Base-by-base conservation (phyloP, 768 basidiomycete species). In the Chiua virens region DNA sequence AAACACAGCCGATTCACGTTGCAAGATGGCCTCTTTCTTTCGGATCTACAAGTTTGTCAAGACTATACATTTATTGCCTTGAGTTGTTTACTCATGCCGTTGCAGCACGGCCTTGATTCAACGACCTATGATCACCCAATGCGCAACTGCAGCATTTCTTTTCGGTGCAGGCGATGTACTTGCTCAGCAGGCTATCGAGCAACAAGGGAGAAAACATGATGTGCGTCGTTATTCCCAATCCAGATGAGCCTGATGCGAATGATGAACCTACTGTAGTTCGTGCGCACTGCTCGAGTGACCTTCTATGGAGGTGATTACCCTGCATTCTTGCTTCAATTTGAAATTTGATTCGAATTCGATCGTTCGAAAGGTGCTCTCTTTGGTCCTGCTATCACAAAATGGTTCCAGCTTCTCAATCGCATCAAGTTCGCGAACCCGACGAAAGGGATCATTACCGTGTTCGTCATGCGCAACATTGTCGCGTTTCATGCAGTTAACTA, bases 131-230 rank as follows among this genome's bases (percentile, higher is more conserved):
- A 47, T 81, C 17, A 71, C 82, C 3, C 86, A 88, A 57, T 87
- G 83, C 50, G 68, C 71, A 1, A 87, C 87, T 1, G 86, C 85
- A 0, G 80, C 78, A 1, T 58, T 86, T 45, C 71, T 92, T 9
- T 92, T 91, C 55, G 85, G 87, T 39, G 73, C 79, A 7, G 89
- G 88, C 20, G 91, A 92, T 63, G 60, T 93, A 1, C 79, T 95
- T 38, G 93, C 93, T 0, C 93, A 97, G 69, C 94, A 96, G 68
- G 79, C 73, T 1, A 79, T 95, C 18, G 94, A 95, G 63, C 75
- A 74, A 60, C 80, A 74, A 56, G 89, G 91, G 7, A 73, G 62
- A 47, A 67, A 84, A 3, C 92, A 96, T 62, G 92, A 97, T 57
- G 88, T 89, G 56, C 57, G 83, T 75, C 32, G 10, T 46, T 11